Conservation (phyloP, 306 rosid species). For the Medicago ruthenica region DNA sequence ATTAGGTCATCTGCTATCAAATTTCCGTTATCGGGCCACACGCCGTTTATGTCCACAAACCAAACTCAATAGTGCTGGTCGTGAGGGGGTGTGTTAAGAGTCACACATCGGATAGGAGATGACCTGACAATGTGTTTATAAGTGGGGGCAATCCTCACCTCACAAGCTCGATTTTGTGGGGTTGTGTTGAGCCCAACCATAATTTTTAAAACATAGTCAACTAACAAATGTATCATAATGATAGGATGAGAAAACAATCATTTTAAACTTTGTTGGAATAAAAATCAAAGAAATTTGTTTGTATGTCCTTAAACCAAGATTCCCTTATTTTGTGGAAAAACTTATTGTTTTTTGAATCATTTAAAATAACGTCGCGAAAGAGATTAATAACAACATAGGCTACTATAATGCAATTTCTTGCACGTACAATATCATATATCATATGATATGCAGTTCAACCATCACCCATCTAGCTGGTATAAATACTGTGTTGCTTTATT, state of each 20-base stretch:
- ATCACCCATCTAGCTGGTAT: conserved; percentile 6
- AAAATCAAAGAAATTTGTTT: neutral
- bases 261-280: neutral
- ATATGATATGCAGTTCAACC: neutral
- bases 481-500: neutral
- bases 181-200: too few relatives aligned
- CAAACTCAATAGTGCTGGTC: too few relatives aligned
- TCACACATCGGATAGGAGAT: too few relatives aligned
- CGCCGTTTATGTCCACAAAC: too few relatives aligned
- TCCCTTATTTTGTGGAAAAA: neutral
- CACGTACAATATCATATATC: conserved; percentile 1
- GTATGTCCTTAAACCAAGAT: neutral
- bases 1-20: too few relatives aligned
- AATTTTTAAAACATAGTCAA: too few relatives aligned
- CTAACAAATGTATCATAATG: neutral
- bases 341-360: neutral
- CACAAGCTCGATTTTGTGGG: too few relatives aligned
- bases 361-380: neutral
- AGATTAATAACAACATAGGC: neutral
- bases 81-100: too few relatives aligned
- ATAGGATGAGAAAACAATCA: too few relatives aligned
- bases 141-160: too few relatives aligned
- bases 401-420: neutral
- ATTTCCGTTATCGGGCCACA: too few relatives aligned
- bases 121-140: too few relatives aligned